phyloP scores from a whole-genome alignment of 768 basidiomycete species.

The Xanthoconium stramineum region DNA sequence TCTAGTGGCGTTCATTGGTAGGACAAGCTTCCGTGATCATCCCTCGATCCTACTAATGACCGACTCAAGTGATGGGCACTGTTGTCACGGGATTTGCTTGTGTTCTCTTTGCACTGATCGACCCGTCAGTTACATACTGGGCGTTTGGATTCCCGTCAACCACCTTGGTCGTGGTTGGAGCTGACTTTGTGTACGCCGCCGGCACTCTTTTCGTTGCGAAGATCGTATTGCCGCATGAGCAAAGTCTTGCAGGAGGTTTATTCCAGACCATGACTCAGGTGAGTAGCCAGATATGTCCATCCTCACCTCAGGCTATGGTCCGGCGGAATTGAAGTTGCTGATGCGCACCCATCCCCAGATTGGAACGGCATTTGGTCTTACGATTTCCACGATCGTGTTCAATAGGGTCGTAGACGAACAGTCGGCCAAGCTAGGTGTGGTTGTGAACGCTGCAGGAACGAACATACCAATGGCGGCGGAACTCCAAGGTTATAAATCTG shows the following conservation, averaged over 20 bases:
- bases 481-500: constrained; percentile 56
- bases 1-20: constrained; percentile 57
- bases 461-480: constrained; percentile 36
- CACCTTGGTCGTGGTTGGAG: constrained; percentile 64
- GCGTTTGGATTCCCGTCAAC: constrained; percentile 72
- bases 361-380: constrained; percentile 67
- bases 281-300: constrained; percentile 3
- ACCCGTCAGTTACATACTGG: constrained; percentile 61
- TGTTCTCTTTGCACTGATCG: constrained; percentile 67
- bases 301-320: not conserved
- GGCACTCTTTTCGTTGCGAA: constrained; percentile 77
- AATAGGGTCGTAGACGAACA: constrained; percentile 44
- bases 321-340: not conserved
- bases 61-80: constrained; percentile 48
- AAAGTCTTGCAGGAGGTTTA: constrained; percentile 70
- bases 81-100: constrained; percentile 53
- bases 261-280: constrained; percentile 81
- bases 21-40: not conserved
- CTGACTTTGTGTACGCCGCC: constrained; percentile 71
- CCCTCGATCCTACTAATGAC: not conserved
- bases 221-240: constrained; percentile 62
- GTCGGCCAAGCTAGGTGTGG: constrained; percentile 32
- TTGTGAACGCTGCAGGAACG: constrained; percentile 22
- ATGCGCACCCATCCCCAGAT: constrained; percentile 37
- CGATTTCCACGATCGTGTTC: constrained; percentile 70